Evolutionary conservation across 2,329 filamentous ascomycete species (phyloP), one percentile per base, ranked within the genome.

Genomic region (Colletotrichum magnum): DNA sequence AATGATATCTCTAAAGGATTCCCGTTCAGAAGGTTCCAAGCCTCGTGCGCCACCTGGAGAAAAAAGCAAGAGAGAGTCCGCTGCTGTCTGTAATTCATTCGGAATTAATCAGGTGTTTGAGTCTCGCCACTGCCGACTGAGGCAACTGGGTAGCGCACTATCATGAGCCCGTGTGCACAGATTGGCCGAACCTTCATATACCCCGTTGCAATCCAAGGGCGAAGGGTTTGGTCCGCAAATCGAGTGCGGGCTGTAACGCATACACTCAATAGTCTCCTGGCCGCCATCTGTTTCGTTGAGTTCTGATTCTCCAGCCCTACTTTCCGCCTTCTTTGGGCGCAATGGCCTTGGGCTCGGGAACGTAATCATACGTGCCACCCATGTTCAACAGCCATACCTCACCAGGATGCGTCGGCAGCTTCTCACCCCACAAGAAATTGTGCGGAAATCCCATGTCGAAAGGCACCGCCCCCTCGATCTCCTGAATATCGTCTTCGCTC

Each of bases 381-480:
- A 85, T 83, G 56, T 74, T 74, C 32, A 86, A 70, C 18, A 88
- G 73, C 77, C 80, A 83, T 16, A 86, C 80, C 9, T 87, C 77
- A 50, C 80, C 78, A 0, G 77, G 76, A 39, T 82, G 77, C 5
- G 79, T 76, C 1, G 81, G 79, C 9, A 79, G 73, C 24, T 80
- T 77, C 3, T 75, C 72, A 2, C 79, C 79, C 76, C 83, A 86
- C 4, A 92, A 77, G 73, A 94, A 88, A 75, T 82, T 88, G 70
- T 84, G 80, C 0, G 92, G 92, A 78, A 94, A 94, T 0, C 91
- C 92, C 47, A 88, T 75, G 58, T 93, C 88, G 71, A 94, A 92
- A 0, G 83, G 81, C 43, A 83, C 83, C 0, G 89, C 89, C 6
- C 75, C 81, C 69, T 94, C 92, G 67, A 94, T 89, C 73, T 90